These are phyloP conservation scores for Eucalyptus cladocalyx DNA, from an alignment of 345 rosid species.

Conservation along the genomic window DNA sequence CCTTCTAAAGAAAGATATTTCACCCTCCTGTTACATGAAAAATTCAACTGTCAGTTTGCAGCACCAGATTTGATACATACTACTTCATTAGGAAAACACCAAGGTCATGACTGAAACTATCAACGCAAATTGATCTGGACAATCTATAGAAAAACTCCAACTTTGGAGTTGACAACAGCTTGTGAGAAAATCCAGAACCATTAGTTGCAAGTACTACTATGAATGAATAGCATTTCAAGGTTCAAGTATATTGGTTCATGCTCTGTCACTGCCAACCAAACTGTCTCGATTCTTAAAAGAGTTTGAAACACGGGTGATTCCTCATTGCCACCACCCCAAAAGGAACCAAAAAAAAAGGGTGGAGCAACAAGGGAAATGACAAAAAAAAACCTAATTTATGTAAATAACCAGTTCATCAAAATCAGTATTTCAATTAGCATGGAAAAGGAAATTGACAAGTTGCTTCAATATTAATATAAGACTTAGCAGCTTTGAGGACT, in stretches of 20 bases:
- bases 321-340: neutral
- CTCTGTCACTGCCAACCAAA: neutral
- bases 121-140: neutral
- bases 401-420: neutral
- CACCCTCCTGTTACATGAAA: conserved; percentile 43
- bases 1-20: conserved; percentile 65
- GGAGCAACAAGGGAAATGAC: neutral
- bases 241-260: neutral
- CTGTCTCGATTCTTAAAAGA: neutral
- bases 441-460: neutral
- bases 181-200: neutral
- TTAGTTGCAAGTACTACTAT: neutral
- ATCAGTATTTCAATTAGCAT: neutral
- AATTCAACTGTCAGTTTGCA: neutral
- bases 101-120: neutral
- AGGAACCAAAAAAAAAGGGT: neutral
- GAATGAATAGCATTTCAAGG: neutral
- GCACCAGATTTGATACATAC: neutral
- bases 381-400: neutral
- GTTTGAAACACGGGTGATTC: neutral
- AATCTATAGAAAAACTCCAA: neutral
- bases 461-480: neutral
- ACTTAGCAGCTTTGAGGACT: neutral
- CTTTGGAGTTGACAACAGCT: neutral
- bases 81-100: neutral